Conservation (phyloP, 2,329 filamentous ascomycete species). For the Arthrobotrys sphaeroides region DNA sequence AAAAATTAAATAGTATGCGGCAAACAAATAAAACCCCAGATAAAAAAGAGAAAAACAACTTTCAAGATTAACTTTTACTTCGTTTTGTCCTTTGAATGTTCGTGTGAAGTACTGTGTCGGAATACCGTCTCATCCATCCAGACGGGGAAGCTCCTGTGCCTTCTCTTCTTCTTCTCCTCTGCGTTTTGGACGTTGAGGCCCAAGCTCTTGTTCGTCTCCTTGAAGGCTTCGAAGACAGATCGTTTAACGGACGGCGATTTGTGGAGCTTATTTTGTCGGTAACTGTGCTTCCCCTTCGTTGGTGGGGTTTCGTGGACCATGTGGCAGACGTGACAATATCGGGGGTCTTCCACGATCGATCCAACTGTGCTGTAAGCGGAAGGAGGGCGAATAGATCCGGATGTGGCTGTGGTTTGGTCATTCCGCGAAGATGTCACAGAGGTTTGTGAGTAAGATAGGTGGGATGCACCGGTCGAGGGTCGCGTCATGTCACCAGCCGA, state of each 20-base stretch:
- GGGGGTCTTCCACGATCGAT: conserved; percentile 34
- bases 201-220: conserved; percentile 39
- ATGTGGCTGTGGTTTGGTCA: conserved; percentile 21
- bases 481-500: conserved; percentile 36
- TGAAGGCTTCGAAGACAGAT: conserved; percentile 45
- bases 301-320: conserved; percentile 43
- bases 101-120: conserved; percentile 7
- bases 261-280: conserved; percentile 36
- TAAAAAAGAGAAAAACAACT: neutral
- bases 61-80: conserved; percentile 6
- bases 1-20: conserved; percentile 5
- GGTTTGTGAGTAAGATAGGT: conserved; percentile 38
- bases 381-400: conserved; percentile 33
- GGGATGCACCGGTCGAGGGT: conserved; percentile 41
- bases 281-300: conserved; percentile 28
- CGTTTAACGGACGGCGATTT: conserved; percentile 29
- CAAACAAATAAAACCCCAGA: neutral
- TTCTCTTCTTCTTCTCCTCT: conserved; percentile 38
- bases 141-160: conserved; percentile 32
- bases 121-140: conserved; percentile 41
- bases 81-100: conserved; percentile 22
- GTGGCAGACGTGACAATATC: conserved; percentile 48
- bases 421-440: conserved; percentile 29
- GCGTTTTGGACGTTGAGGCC: conserved; percentile 20
- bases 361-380: conserved; percentile 30